Conservation (phyloP, 169 alveolate species). For the Cryptosporidium tyzzeri region DNA sequence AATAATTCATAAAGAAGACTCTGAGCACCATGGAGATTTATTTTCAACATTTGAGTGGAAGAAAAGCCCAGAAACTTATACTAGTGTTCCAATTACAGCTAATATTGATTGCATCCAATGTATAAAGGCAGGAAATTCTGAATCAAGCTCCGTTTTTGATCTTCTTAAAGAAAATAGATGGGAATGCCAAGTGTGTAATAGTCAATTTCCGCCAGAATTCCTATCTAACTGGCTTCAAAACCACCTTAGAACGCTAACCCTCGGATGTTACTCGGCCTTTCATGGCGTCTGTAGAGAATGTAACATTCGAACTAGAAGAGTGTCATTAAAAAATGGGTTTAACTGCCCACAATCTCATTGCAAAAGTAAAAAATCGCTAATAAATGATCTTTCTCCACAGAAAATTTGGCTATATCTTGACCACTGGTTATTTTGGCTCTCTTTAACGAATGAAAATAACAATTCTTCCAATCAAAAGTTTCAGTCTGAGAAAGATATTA, state of each 20-base stretch:
- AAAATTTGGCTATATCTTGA: conserved; percentile 64
- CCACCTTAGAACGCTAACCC: conserved; percentile 63
- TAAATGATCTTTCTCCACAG: conserved; percentile 50
- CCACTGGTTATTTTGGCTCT: conserved; percentile 70
- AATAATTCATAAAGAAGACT: conserved; percentile 65
- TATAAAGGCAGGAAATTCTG: conserved; percentile 11
- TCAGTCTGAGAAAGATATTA: not conserved
- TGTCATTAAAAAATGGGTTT: conserved; percentile 67
- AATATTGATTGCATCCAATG: conserved; percentile 23
- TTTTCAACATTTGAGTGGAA: conserved; percentile 64
- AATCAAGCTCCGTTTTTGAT: not conserved
- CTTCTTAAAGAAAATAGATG: conserved; percentile 44
- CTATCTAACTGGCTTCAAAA: conserved; percentile 62
- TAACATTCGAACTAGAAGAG: conserved; percentile 77
- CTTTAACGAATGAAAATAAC: not conserved
- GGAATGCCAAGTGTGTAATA: conserved; percentile 27
- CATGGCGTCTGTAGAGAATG: conserved; percentile 62
- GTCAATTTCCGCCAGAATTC: conserved; percentile 31
- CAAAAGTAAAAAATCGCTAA: conserved; percentile 53
- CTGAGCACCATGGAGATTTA: conserved; percentile 1
- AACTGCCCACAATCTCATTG: conserved; percentile 80
- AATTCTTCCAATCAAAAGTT: not conserved
- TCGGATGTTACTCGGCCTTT: conserved; percentile 59
- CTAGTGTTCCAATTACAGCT: conserved; percentile 61
- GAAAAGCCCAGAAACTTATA: conserved; percentile 41